Conservation (phyloP, 1,284 basidiomycete species). For the Fomitopsis schrenkii region DNA sequence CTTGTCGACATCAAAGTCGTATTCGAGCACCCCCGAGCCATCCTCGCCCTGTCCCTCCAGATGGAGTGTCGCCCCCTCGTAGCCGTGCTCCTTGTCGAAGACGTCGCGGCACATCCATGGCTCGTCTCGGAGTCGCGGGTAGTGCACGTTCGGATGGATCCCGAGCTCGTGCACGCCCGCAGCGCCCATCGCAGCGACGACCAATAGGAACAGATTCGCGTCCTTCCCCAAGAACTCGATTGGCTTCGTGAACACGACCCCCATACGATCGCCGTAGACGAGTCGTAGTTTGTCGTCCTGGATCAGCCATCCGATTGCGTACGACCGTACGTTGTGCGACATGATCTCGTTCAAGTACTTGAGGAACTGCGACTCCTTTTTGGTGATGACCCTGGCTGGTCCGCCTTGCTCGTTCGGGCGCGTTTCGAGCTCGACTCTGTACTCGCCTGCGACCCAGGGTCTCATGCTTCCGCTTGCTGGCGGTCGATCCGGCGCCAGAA, state of each 20-base stretch:
- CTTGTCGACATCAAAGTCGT: too few relatives aligned
- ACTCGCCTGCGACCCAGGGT: too few relatives aligned
- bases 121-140: background rate
- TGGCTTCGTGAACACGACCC: background rate
- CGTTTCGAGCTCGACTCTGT: too few relatives aligned
- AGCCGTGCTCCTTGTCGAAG: background rate
- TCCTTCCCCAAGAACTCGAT: background rate
- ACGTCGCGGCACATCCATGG: too few relatives aligned
- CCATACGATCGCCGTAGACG: background rate
- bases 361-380: too few relatives aligned
- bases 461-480: too few relatives aligned
- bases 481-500: too few relatives aligned
- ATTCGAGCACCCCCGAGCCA: too few relatives aligned
- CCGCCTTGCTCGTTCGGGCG: too few relatives aligned
- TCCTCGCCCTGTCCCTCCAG: background rate
- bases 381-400: too few relatives aligned
- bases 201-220: background rate
- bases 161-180: background rate
- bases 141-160: background rate
- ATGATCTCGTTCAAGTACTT: too few relatives aligned
- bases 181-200: background rate
- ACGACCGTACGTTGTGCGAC: background rate
- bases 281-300: background rate
- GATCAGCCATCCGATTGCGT: background rate
- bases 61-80: background rate